Evolutionary conservation across 2,329 filamentous ascomycete genomes (phyloP).

Genomic region (Xylaria digitata): DNA sequence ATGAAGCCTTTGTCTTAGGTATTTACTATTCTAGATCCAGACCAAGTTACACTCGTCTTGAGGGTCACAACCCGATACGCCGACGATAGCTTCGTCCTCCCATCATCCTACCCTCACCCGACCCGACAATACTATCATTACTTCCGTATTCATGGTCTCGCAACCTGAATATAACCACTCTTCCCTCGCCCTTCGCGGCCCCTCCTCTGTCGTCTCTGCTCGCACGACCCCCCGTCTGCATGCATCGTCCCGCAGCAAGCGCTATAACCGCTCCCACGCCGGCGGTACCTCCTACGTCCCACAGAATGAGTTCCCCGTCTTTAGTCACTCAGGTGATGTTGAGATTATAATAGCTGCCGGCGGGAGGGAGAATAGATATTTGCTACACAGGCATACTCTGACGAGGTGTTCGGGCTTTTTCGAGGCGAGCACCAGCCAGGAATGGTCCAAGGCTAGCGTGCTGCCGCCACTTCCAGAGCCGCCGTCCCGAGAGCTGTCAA

Average conservation of each 20-base stretch:
- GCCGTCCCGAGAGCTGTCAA: slow-evolving; percentile 60
- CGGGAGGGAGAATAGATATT: slow-evolving; percentile 81
- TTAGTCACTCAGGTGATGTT: slow-evolving; percentile 90
- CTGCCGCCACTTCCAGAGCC: slow-evolving; percentile 49
- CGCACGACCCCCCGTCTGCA: slow-evolving; percentile 67
- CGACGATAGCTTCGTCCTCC: slow-evolving; percentile 14
- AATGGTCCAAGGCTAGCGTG: slow-evolving; percentile 71
- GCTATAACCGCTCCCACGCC: slow-evolving; percentile 84
- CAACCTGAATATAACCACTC: slow-evolving; percentile 64
- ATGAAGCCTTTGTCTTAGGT: slow-evolving; percentile 2
- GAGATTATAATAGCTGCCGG: slow-evolving; percentile 79
- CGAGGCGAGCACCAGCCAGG: slow-evolving; percentile 82
- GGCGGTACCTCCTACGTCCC: slow-evolving; percentile 75
- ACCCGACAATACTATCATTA: slow-evolving; percentile 5
- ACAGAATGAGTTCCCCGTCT: slow-evolving; percentile 93
- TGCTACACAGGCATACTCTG: slow-evolving; percentile 87
- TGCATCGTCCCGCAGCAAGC: slow-evolving; percentile 66
- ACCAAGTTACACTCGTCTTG: neutral
- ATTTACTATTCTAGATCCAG: slow-evolving; percentile 5
- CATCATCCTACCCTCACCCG: slow-evolving; percentile 8
- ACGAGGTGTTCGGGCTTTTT: slow-evolving; percentile 95
- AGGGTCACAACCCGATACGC: slow-evolving; percentile 17
- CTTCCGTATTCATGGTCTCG: slow-evolving; percentile 67
- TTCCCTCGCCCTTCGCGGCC: slow-evolving; percentile 68
- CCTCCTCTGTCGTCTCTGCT: slow-evolving; percentile 72